Evolutionary conservation across 768 basidiomycete species (phyloP), one percentile per base, ranked within the genome.

Genomic region (Clitopilus passeckerianus): DNA sequence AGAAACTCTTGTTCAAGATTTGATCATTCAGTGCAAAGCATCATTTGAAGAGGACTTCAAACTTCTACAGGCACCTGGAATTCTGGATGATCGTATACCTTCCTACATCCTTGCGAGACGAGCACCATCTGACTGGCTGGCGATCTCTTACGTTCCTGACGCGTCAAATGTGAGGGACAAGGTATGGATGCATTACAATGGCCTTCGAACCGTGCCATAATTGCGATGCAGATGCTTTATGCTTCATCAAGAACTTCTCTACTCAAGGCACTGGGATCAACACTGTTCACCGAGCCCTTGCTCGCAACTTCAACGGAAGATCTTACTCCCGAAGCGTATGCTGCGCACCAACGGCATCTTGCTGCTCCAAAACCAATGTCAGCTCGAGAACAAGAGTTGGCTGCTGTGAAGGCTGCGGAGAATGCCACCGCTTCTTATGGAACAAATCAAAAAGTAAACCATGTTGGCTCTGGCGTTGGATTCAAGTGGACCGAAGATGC

Each of bases 351-450:
- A 60, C 81, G 77, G 15, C 90, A 93, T 67, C 70, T 83, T 54
- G 76, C 82, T 33, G 90, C 93, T 0, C 90, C 93, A 1, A 81
- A 91, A 61, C 96, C 95, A 1, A 78, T 97, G 65, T 93, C 88
- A 37, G 81, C 84, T 0, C 81, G 88, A 33, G 95, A 98, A 72
- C 82, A 86, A 60, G 94, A 95, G 69, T 79, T 96, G 61, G 88
- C 81, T 0, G 86, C 88, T 57, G 80, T 96, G 60, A 84, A 81
- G 53, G 82, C 85, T 0, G 91, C 91, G 2, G 95, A 96, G 69
- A 80, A 76, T 55, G 68, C 67, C 14, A 69, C 75, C 37, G 73
- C 72, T 0, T 89, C 87, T 63, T 80, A 84, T 61, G 87, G 86
- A 6, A 87, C 83, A 63, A 76, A 78, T 27, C 77, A 75, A 2